Percentiles rank a stretch among this genome's conserved stretches.
Evolutionary conservation across 2,329 filamentous ascomycete genomes (phyloP).

Genomic region (Fusarium acutatum): DNA sequence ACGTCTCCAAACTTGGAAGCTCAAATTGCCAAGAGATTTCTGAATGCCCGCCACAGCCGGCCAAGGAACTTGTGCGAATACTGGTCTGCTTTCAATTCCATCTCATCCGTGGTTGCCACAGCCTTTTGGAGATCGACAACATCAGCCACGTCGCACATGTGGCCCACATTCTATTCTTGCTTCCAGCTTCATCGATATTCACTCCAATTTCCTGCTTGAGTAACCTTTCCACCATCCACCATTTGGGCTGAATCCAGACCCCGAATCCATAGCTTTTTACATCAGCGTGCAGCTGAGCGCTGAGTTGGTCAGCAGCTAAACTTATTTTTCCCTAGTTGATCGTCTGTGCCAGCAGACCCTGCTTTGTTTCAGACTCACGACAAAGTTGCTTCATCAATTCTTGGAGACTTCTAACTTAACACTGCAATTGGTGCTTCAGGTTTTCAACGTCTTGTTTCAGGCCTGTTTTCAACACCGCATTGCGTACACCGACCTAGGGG

Average conservation of each 20-base stretch:
- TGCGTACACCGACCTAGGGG: neutral
- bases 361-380: slow-evolving; percentile 24
- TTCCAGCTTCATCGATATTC: slow-evolving; percentile 10
- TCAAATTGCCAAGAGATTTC: slow-evolving; percentile 12
- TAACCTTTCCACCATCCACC: neutral
- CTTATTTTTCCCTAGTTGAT: neutral
- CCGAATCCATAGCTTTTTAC: slow-evolving; percentile 2
- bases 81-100: slow-evolving; percentile 6
- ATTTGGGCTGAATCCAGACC: slow-evolving; percentile 6
- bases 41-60: slow-evolving; percentile 8
- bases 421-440: slow-evolving; percentile 20
- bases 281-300: slow-evolving; percentile 20
- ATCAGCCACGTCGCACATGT: slow-evolving; percentile 28
- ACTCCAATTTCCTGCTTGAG: slow-evolving; percentile 8
- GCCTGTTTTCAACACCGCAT: neutral
- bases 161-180: slow-evolving; percentile 32
- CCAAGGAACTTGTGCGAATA: slow-evolving; percentile 1
- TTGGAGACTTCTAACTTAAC: neutral
- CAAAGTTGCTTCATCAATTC: slow-evolving; percentile 20
- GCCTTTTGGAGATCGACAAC: slow-evolving; percentile 13
- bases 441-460: slow-evolving; percentile 22
- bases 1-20: slow-evolving; percentile 23
- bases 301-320: slow-evolving; percentile 8
- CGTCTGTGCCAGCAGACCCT: slow-evolving; percentile 8
- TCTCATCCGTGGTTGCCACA: slow-evolving; percentile 8